Evolutionary conservation across 192 early-diverging fungal species (phyloP).

Genomic region (Rhizoclosmatium globosum): DNA sequence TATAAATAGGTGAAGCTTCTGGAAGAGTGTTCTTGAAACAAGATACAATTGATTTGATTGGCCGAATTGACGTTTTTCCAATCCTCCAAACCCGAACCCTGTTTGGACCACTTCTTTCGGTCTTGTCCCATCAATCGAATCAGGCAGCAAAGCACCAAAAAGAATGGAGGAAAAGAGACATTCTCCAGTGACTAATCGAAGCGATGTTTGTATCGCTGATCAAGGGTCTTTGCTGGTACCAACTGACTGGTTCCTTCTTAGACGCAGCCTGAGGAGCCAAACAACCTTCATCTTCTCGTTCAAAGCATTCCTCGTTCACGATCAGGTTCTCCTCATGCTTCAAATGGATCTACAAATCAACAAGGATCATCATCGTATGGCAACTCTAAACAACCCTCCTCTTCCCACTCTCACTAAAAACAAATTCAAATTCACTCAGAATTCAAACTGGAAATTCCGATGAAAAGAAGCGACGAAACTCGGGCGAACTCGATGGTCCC

Average conservation of each 20-base stretch:
- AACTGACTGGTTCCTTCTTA: background rate
- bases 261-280: background rate
- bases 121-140: no score
- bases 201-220: no score
- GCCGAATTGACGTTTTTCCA: no score
- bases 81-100: no score
- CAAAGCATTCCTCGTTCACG: conserved; percentile 22
- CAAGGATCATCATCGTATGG: background rate
- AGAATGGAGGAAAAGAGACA: no score
- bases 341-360: background rate
- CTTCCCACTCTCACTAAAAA: background rate
- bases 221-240: no score
- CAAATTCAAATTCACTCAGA: background rate
- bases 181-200: no score
- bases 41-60: no score
- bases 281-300: conserved; percentile 28
- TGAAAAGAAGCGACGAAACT: background rate
- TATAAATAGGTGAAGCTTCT: no score
- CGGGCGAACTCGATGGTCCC: background rate
- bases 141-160: no score
- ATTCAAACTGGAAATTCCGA: background rate
- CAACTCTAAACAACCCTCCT: background rate
- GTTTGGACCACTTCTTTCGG: no score
- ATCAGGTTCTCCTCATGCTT: background rate
- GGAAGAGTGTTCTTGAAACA: no score